Base-by-base conservation (phyloP, 768 basidiomycete genomes). In the Leccinellum luteum region DNA sequence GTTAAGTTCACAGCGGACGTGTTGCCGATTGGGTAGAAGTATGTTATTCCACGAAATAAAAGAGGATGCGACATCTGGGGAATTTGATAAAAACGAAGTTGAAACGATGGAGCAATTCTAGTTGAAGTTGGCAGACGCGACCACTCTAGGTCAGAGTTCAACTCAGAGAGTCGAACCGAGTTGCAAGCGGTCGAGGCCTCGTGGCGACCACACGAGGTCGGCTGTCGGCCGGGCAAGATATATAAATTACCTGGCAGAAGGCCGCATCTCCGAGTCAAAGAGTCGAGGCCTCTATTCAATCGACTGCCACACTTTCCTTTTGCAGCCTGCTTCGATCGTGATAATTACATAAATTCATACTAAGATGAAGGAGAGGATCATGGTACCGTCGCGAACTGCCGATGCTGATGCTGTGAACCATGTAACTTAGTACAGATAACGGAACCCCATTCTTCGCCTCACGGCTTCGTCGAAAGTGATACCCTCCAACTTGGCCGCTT, bases 21-120 rank as follows among this genome's bases (percentile, higher is more conserved):
- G 63, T 85, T 85, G 32, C 85, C 85, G 14, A 84, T 71, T 2
- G 84, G 79, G 66, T 85, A 85, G 71, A 84, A 86, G 57, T 76
- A 81, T 3, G 67, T 67, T 3, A 80, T 9, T 28, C 66, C 66
- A 23, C 52, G 66, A 48, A 63, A 67, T 35, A 67, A 59, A 6
- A 67, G 55, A n/a, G 66, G 66, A 52, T 67, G 66, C 0, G 66
- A 68, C 66, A 67, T 68, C 55, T 66, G 47, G 45, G 17, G 9
- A 25, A 41, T 17, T 45, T 34, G 9, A 41, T 41, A 19, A n/a
- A n/a, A n/a, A n/a, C n/a, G n/a, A 32, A 19, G 17, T 45, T 32
- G 13, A n/a, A 30, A 56, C 17, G 1, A 12, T 41, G n/a, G 17
- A 32, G 14, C 13, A 7, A 19, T 13, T 52, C 41, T 10, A n/a